Evolutionary conservation across 192 early-diverging fungal species (phyloP), one percentile per base, ranked within the genome.

Genomic region (Linnemannia schmuckeri): DNA sequence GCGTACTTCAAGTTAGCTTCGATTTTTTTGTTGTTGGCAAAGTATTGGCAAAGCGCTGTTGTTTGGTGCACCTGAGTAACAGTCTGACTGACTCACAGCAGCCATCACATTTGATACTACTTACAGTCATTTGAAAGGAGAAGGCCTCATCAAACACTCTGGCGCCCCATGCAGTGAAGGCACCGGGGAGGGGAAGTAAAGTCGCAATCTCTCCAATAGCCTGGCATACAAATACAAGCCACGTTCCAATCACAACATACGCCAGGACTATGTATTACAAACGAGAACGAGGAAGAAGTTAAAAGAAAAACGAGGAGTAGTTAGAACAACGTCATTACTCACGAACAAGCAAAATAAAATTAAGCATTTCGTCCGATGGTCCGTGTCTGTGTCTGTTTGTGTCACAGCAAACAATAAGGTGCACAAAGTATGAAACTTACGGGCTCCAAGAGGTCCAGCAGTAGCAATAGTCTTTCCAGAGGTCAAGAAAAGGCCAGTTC

Each of bases 381-480:
- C 15, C 35, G 20, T 57, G 17, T n/a, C 42, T 38, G 20, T 57
- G 17, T n/a, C 42, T 38, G 33, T 22, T 13, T 37, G 18, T 22
- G 27, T 33, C 57, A 35, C 37, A 24, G 8, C 57, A 22, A 20
- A 37, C 54, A 76, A 37, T 37, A 76, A 57, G 44, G 52, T 3
- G 22, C 5, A 24, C 30, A 74, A 35, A 18, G 18, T 42, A 1
- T 12, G 30, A 47, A 7, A 76, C 75, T 82, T 77, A 82, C 81
- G 41, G 38, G 94, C 91, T n/a, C 81, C 81, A 37, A 77, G 55
- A 63, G 81, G 81, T 77, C 81, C 81, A 30, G 81, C 75, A 0
- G 81, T 82, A 20, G 81, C 81, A 30, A 82, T 75, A 15, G 81
- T 82, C 81, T 82, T 82, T 70, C 81, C 81, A 24, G 81, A 82